Evolutionary conservation across 352 stramenopile genomes (phyloP).

Genomic region (Globisporangium echinulatum): DNA sequence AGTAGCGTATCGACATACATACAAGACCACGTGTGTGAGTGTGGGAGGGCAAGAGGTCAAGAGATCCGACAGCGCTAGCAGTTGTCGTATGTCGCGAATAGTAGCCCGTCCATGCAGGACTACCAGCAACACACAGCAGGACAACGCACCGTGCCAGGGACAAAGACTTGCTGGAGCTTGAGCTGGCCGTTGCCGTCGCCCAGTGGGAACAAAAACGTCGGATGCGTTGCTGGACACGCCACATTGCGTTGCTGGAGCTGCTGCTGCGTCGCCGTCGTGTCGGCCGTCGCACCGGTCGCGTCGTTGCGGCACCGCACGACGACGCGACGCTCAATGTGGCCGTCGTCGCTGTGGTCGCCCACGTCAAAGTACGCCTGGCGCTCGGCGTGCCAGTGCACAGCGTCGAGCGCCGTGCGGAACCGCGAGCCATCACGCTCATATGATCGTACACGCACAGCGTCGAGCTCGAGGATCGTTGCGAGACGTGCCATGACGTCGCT

Average conservation of each 20-base stretch:
- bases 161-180: conserved; percentile 66
- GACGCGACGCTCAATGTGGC: conserved; percentile 57
- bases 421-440: conserved; percentile 28
- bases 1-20: neutral
- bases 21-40: neutral
- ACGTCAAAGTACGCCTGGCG: conserved; percentile 73
- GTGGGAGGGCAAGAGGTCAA: too few relatives aligned
- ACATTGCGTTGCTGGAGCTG: conserved; percentile 28
- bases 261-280: conserved; percentile 30
- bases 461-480: conserved; percentile 25
- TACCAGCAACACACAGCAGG: neutral
- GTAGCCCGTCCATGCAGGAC: neutral
- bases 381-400: conserved; percentile 68
- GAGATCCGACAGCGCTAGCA: neutral
- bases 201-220: conserved; percentile 69
- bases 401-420: conserved; percentile 41
- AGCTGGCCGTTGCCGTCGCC: conserved; percentile 74
- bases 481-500: conserved; percentile 52
- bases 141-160: conserved; percentile 32
- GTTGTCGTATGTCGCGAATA: too few relatives aligned
- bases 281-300: conserved; percentile 25
- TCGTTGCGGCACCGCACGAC: conserved; percentile 63
- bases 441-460: neutral
- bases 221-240: conserved; percentile 50
- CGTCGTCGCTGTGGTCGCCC: conserved; percentile 70